A percentile compares a stretch with the other conserved stretches of the same genome.
phyloP scores from a whole-genome alignment of 495 filamentous ascomycete genomes.

The Chaetomium cochliodes region DNA sequence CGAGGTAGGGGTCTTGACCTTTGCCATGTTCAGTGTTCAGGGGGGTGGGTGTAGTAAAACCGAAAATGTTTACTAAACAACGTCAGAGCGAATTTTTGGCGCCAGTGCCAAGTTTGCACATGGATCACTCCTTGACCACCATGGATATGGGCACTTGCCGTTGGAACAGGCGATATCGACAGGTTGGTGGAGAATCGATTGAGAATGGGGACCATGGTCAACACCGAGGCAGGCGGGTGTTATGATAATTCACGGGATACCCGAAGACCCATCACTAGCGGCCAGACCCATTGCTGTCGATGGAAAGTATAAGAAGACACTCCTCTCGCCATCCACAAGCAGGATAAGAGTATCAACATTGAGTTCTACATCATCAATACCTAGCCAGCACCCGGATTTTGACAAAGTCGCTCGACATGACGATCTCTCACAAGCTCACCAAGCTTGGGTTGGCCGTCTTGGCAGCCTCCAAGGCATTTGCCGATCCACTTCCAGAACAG shows the following conservation, averaged over 20 bases:
- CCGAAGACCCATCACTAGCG: too few relatives aligned
- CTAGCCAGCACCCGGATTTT: background rate
- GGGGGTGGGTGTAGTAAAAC: too few relatives aligned
- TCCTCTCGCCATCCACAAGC: background rate
- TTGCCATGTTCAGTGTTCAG: too few relatives aligned
- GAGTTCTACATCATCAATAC: background rate
- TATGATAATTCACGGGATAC: background rate
- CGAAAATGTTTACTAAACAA: background rate
- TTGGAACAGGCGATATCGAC: background rate
- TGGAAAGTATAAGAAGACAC: background rate
- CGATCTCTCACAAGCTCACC: background rate
- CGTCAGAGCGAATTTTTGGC: background rate
- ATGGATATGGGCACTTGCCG: background rate
- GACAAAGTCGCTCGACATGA: slow-evolving; percentile 5
- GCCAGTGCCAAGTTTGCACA: background rate
- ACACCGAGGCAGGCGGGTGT: background rate
- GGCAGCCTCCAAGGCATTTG: slow-evolving; percentile 5
- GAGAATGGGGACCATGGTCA: background rate
- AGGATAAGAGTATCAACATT: background rate
- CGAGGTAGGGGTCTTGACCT: too few relatives aligned
- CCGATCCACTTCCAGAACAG: background rate
- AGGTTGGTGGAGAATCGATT: background rate
- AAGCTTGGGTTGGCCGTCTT: slow-evolving; percentile 3
- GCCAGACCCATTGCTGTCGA: too few relatives aligned
- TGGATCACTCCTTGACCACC: background rate